Evolutionary conservation across 441 rosid species (phyloP), one percentile per base, ranked within the genome.

Genomic region (Aleurites moluccanus): DNA sequence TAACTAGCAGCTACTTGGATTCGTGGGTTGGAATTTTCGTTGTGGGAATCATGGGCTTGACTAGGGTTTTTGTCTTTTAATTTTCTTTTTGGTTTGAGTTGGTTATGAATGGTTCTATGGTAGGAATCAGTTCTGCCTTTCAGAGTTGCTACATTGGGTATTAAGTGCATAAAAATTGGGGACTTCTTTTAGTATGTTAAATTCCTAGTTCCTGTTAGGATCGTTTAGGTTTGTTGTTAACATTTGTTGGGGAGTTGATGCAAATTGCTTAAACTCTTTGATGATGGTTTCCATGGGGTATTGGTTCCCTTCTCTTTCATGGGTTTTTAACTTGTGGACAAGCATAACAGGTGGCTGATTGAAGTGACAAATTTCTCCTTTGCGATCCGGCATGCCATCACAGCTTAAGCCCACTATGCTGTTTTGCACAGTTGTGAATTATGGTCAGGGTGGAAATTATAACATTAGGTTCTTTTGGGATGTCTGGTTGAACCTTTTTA

Each of bases 221-320:
- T n/a, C 40, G 35, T 45, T 59, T 78, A 77, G 79, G 76, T 56
- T 59, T 68, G 78, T 49, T 20, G 35, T 57, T 79, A 28, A 28
- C 75, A 70, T 47, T 33, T 53, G 45, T 64, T 27, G 61, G 75
- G 72, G 42, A 49, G 74, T 74, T 78, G 73, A 50, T 44, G 69
- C 40, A 59, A 70, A 40, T 79, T 59, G 33, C 28, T 56, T 74
- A 50, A 73, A 38, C 3, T 73, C 77, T 55, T 75, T 73, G 75
- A 42, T 72, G 59, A 25, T 70, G 60, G 72, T 47, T 60, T 72
- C 30, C 28, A 64, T 11, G 35, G 59, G 72, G 59, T 45, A 56
- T 27, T 15, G 18, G 25, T 71, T 33, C 66, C 67, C 40, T 35
- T 64, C n/a, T 25, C 18, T 56, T 64, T 35, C 14, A 11, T 20